Base-by-base conservation (phyloP, 495 filamentous ascomycete species). In the Hypomontagnella submonticulosa region DNA sequence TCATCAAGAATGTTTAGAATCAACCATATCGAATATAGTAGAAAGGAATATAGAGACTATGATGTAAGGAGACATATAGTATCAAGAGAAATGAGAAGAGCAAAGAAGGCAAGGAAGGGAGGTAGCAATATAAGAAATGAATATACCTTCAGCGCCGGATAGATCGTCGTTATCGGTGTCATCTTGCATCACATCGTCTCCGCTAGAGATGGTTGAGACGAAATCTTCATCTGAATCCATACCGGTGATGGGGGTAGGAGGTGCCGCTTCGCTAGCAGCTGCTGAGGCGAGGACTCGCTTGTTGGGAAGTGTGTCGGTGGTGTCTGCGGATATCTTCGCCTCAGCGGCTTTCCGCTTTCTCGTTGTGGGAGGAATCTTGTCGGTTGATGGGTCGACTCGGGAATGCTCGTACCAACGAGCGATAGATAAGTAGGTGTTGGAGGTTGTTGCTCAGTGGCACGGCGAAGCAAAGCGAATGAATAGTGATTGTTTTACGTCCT, bases 171-270 rank as follows among this genome's bases (percentile, higher is more conserved):
- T 88, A 20, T 93, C 92, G 71, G 88, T 92, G 23, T 91, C 91
- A 64, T 92, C 83, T 38, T 82, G 83, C 48, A 93, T 88, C 49
- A 87, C 85, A 71, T 92, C 92, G 48, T 89, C 87, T 37, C 86
- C 87, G 72, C 90, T 96, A 12, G 91, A 93, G 66, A 88, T 82
- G 59, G 88, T 88, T 51, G 91, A 96, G 84, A 96, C 91, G 73
- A 94, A 93, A 64, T 98, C 95, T 74, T 98, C 94, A 66, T 98
- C 95, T 10, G 95, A 97, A 73, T 97, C 94, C 95, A 98, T 98
- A 13, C 81, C 87, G 68, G 87, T 91, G 50, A 83, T 78, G 23
- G 89, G 88, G n/a, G 87, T 86, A 16, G 84, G 81, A 13, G 87
- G 84, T 44, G 81, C 80, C 47, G 77, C 74, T 56, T 79, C 69